Base-by-base conservation (phyloP, 2,329 filamentous ascomycete genomes). In the Trichoderma lentiforme region DNA sequence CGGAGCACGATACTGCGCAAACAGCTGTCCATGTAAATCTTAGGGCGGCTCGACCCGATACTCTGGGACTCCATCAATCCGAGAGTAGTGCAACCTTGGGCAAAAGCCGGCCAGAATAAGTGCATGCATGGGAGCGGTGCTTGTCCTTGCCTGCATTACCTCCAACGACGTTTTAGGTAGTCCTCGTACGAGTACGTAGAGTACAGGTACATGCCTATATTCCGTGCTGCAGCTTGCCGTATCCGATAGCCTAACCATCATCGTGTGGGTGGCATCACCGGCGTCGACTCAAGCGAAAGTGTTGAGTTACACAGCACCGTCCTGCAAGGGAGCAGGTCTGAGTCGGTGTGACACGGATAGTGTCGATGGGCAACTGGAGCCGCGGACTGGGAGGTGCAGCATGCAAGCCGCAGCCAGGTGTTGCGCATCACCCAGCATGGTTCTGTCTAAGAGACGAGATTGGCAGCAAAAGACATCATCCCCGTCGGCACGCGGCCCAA, bases 331-430 rank as follows among this genome's bases (percentile, higher is more conserved):
- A 32, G 60, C 21, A 24, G 18, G 18, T 21, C 32, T 21, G 51
- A 57, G 64, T 67, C 64, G 64, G 64, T 67, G 47, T 57, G 64
- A 67, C 63, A 36, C 51, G 64, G 64, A 67, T 43, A 32, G 15
- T 32, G 64, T 56, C 47, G 64, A 36, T 32, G 28, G 62, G 62
- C 62, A 60, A 60, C 57, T 34, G 62, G 62, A 51, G 62, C 62
- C 63, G 62, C 28, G 8, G 63, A 21, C 26, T 53, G 63, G 43
- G 43, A 53, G 30, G 28, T 28, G 39, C 12, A 15, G 43, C 32
- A 67, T 26, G 64, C 32, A 21, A 60, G 57, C 32, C 9, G 32
- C 58, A 66, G 7, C 51, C 32, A 56, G 14, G 53, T 68, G 65
- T 57, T 57, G 65, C 53, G 34, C 65, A 68, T 68, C 65, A 58